Evolutionary conservation across 805 yeast genomes (phyloP).

Genomic region (Barnettozyma sucrosica): DNA sequence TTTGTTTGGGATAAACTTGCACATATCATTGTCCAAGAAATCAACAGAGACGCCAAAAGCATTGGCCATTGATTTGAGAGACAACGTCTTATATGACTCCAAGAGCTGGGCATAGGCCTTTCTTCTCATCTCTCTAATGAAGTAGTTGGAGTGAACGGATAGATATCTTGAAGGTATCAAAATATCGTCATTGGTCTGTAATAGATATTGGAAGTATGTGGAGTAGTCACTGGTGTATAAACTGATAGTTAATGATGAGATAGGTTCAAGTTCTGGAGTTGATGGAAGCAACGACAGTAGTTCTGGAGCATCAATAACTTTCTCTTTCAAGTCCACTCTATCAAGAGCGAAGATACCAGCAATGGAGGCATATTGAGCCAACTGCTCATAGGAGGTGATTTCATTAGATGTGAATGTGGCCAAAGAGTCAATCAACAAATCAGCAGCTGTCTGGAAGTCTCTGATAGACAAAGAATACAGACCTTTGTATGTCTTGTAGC

Average conservation of each 20-base stretch:
- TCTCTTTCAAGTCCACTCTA: conserved; percentile 77
- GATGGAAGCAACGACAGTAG: conserved; percentile 73
- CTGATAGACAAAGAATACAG: conserved; percentile 79
- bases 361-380: conserved; percentile 81
- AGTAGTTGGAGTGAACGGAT: conserved; percentile 73
- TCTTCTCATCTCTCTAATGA: conserved; percentile 87
- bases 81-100: conserved; percentile 89
- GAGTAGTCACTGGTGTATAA: conserved; percentile 85
- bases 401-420: conserved; percentile 95
- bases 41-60: conserved; percentile 87
- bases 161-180: conserved; percentile 62
- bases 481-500: conserved; percentile 89
- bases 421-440: conserved; percentile 78
- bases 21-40: conserved; percentile 80
- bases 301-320: conserved; percentile 92
- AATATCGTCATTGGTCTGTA: conserved; percentile 71
- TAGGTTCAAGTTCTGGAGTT: conserved; percentile 67
- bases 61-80: conserved; percentile 88
- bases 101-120: conserved; percentile 91
- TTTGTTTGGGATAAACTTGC: conserved; percentile 88
- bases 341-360: conserved; percentile 82
- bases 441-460: conserved; percentile 80
- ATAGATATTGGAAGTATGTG: conserved; percentile 66
- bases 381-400: conserved; percentile 79
- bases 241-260: conserved; percentile 77